These are phyloP conservation scores for Cladosporium sp. DNA, from an alignment of 2,329 filamentous ascomycete species.

Conservation along the genomic window DNA sequence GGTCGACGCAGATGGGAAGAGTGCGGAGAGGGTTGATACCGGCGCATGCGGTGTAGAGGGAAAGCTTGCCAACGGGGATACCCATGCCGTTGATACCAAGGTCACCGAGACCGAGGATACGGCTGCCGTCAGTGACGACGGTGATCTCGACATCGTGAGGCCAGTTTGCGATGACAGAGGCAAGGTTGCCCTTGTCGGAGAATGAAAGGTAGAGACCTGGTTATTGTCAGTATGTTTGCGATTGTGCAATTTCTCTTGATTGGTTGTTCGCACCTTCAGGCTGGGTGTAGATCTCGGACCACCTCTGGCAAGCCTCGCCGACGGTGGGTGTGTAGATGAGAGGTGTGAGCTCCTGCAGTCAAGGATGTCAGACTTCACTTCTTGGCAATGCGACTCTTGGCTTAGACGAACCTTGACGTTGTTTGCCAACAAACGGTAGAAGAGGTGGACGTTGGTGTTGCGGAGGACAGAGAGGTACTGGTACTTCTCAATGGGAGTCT, in stretches of 20 bases:
- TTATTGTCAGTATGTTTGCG: too few species aligned
- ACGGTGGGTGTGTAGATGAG: constrained; percentile 87
- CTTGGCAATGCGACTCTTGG: not conserved
- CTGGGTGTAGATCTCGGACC: constrained; percentile 92
- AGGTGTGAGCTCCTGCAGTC: constrained; percentile 66
- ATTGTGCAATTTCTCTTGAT: too few species aligned
- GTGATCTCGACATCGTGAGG: constrained; percentile 92
- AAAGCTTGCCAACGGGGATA: constrained; percentile 94
- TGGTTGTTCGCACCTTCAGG: too few species aligned
- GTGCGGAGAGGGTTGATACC: constrained; percentile 79
- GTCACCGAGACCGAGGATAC: constrained; percentile 88
- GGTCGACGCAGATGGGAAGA: constrained; percentile 58
- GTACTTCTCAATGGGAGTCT: constrained; percentile 75
- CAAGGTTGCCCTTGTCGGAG: constrained; percentile 86
- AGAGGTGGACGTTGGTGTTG: constrained; percentile 72
- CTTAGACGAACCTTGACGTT: constrained; percentile 52
- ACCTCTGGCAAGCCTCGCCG: constrained; percentile 93
- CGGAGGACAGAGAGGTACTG: constrained; percentile 75
- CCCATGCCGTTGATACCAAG: constrained; percentile 96
- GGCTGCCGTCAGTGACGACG: constrained; percentile 92
- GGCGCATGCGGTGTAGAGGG: constrained; percentile 91
- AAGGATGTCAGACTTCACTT: constrained; percentile 28
- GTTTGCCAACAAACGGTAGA: constrained; percentile 76
- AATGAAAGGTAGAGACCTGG: constrained; percentile 94
- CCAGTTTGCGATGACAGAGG: constrained; percentile 89